phyloP scores from a whole-genome alignment of 768 basidiomycete genomes.

The Rhodotorula paludigena region DNA sequence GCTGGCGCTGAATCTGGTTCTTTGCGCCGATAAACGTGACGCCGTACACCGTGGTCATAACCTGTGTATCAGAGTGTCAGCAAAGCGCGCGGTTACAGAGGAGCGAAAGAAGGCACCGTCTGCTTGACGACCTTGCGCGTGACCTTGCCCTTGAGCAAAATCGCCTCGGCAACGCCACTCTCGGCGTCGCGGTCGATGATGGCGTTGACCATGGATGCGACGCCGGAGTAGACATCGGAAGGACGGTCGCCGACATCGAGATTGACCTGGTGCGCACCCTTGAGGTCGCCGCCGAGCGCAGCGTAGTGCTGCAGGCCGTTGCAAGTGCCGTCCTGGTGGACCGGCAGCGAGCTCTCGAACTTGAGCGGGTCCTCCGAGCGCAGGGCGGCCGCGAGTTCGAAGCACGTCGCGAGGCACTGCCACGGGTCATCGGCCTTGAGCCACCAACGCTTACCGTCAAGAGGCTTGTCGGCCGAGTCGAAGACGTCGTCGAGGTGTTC shows the following conservation, averaged over 20 bases:
- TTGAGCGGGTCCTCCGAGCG: conserved; percentile 60
- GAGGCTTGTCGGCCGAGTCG: conserved; percentile 74
- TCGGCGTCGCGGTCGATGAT: conserved; percentile 52
- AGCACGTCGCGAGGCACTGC: conserved; percentile 91
- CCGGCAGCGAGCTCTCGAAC: conserved; percentile 67
- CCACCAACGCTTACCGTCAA: conserved; percentile 85
- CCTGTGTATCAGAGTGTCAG: conserved; percentile 49
- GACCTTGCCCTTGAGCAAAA: conserved; percentile 67
- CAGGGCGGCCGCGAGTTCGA: conserved; percentile 77
- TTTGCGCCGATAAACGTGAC: conserved; percentile 93
- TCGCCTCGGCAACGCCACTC: conserved; percentile 53
- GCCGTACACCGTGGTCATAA: conserved; percentile 99
- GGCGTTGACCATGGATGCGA: conserved; percentile 77
- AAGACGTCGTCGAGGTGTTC: conserved; percentile 69
- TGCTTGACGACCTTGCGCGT: conserved; percentile 95
- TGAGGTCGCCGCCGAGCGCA: conserved; percentile 84
- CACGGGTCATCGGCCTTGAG: conserved; percentile 85
- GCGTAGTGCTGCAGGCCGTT: conserved; percentile 99
- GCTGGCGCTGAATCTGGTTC: conserved; percentile 86
- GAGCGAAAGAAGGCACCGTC: conserved; percentile 57
- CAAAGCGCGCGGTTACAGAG: not conserved
- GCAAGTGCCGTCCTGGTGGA: conserved; percentile 97
- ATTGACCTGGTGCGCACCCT: conserved; percentile 89
- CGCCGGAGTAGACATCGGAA: conserved; percentile 89
- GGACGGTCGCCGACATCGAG: conserved; percentile 72